These are phyloP conservation scores for Trametes hirsuta DNA, from an alignment of 1,284 basidiomycete species.

Conservation along the genomic window DNA sequence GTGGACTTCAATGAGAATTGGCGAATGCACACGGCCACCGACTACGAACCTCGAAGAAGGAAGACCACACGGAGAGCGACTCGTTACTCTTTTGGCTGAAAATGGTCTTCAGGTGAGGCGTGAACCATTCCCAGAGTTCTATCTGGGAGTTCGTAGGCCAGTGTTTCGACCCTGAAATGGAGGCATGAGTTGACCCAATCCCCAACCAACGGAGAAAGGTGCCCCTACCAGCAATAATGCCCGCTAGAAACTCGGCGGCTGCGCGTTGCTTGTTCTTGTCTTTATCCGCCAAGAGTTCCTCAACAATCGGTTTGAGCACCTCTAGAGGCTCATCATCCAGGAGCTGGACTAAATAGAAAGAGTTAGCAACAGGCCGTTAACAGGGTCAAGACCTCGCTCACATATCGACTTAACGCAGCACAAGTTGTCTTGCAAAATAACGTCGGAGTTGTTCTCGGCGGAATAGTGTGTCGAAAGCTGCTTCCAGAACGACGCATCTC, in stretches of 20 bases:
- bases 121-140: constrained; percentile 83
- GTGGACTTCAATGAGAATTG: constrained; percentile 4
- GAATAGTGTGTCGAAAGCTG: constrained; percentile 61
- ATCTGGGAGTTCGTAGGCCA: constrained; percentile 80
- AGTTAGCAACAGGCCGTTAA: neutral
- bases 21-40: neutral
- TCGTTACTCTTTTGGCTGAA: constrained; percentile 71
- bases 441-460: constrained; percentile 66
- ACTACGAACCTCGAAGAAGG: constrained; percentile 64
- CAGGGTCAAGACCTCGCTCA: constrained; percentile 36
- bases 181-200: neutral
- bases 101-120: constrained; percentile 66
- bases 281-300: constrained; percentile 56
- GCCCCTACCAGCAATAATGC: constrained; percentile 63
- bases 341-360: constrained; percentile 56
- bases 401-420: constrained; percentile 77
- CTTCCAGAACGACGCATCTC: constrained; percentile 59
- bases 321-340: constrained; percentile 68
- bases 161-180: constrained; percentile 75
- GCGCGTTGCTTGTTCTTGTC: constrained; percentile 88
- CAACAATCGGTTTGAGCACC: constrained; percentile 55
- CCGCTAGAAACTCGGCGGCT: constrained; percentile 85
- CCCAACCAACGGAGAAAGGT: neutral
- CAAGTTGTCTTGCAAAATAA: constrained; percentile 66
- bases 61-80: constrained; percentile 67